Evolutionary conservation across 805 yeast species (phyloP).

Genomic region (Suhomyces pyralidae): DNA sequence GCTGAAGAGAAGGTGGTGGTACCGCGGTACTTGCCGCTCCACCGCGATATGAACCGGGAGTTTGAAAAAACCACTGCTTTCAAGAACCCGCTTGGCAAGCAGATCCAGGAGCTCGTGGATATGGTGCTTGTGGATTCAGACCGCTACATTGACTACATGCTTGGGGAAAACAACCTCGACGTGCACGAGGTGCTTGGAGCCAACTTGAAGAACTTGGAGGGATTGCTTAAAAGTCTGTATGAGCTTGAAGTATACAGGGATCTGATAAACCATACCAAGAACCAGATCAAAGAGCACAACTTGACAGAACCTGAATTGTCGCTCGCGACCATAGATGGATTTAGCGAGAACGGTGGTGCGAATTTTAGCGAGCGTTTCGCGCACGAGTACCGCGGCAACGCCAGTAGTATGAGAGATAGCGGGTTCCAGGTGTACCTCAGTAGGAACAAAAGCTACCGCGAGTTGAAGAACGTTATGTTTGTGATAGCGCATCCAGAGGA

Average conservation of each 20-base stretch:
- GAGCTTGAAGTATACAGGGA: constrained; percentile 3
- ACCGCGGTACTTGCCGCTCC: constrained; percentile 6
- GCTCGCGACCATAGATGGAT: constrained; percentile 20
- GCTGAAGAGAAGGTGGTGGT: background rate
- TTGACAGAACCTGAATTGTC: constrained; percentile 20
- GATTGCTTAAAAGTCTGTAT: constrained; percentile 6
- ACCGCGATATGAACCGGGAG: constrained; percentile 1
- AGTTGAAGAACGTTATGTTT: constrained; percentile 42
- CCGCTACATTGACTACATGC: constrained; percentile 5
- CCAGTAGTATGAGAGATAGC: constrained; percentile 1
- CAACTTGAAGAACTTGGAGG: constrained; percentile 5
- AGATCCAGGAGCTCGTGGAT: constrained; percentile 2
- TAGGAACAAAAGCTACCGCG: constrained; percentile 16
- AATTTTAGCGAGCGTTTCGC: constrained; percentile 10
- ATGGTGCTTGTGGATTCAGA: constrained; percentile 1
- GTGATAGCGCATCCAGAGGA: constrained; percentile 58
- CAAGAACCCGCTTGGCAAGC: background rate
- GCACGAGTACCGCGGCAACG: constrained; percentile 5
- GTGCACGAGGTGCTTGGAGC: background rate
- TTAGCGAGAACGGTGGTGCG: constrained; percentile 8
- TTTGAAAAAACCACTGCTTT: constrained; percentile 6
- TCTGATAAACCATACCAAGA: constrained; percentile 12
- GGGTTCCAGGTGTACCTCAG: constrained; percentile 8
- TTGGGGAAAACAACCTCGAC: constrained; percentile 1
- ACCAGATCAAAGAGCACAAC: constrained; percentile 15